Percentiles rank a stretch among this genome's conserved stretches.
phyloP scores from a whole-genome alignment of 2,329 filamentous ascomycete species.

The Raffaelea arxii region DNA sequence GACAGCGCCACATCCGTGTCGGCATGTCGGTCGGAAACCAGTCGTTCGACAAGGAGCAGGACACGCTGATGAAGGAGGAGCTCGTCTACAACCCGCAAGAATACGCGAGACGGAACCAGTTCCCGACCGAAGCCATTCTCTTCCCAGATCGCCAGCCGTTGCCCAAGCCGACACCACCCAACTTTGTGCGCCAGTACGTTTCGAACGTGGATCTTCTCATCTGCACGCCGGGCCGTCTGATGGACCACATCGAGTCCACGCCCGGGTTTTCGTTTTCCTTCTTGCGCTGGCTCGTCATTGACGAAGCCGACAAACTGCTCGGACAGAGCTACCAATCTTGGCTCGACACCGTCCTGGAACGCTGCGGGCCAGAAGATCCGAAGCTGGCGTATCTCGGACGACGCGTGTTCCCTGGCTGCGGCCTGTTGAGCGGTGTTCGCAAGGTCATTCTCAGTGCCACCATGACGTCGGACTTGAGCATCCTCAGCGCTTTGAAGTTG shows the following conservation, averaged over 20 bases:
- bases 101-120: not conserved
- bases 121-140: not conserved
- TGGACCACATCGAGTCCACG: constrained; percentile 82
- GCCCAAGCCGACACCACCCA: constrained; percentile 19
- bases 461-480: constrained; percentile 77
- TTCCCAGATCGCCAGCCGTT: too few species aligned
- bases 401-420: constrained; percentile 43
- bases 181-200: constrained; percentile 54
- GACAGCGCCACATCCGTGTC: constrained; percentile 59
- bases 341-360: constrained; percentile 65
- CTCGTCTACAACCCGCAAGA: not conserved
- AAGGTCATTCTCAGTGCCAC: constrained; percentile 89
- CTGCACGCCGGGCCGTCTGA: constrained; percentile 82
- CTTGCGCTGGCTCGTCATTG: constrained; percentile 81
- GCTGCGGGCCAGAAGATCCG: too few species aligned
- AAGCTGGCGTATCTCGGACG: constrained; percentile 40
- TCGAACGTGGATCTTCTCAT: constrained; percentile 82
- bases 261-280: constrained; percentile 69
- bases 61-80: constrained; percentile 23
- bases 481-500: constrained; percentile 65
- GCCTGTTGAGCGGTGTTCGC: constrained; percentile 43
- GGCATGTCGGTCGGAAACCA: constrained; percentile 78
- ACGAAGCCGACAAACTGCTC: constrained; percentile 87
- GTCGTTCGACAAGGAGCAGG: constrained; percentile 56
- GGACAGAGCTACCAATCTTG: constrained; percentile 91